phyloP scores from a whole-genome alignment of 495 filamentous ascomycete species.

The Lindgomyces ingoldianus region DNA sequence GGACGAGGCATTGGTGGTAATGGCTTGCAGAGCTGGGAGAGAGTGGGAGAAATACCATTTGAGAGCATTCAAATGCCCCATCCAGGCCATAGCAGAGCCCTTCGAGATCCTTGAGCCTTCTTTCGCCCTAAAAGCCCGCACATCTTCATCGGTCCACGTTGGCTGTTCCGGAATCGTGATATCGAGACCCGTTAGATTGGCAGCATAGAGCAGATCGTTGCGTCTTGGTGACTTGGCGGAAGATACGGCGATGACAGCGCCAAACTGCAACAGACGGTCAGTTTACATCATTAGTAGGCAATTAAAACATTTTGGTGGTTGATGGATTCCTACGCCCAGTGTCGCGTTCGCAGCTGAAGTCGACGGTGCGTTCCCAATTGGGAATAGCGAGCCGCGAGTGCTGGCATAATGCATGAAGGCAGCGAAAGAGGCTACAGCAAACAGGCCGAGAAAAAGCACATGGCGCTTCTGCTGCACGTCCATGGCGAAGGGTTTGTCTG shows the following conservation, averaged over 20 bases:
- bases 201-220: conserved; percentile 36
- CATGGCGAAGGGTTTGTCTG: no score
- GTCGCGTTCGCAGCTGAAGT: conserved; percentile 40
- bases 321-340: conserved; percentile 27
- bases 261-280: conserved; percentile 16
- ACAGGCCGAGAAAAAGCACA: not conserved
- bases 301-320: not conserved
- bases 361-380: not conserved
- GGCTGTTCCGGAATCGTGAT: conserved; percentile 42
- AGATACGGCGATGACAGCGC: conserved; percentile 42
- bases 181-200: conserved; percentile 41
- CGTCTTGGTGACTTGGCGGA: conserved; percentile 36
- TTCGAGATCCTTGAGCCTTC: conserved; percentile 29
- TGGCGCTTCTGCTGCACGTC: no score
- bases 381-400: not conserved
- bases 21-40: no score
- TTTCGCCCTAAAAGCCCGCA: conserved; percentile 24
- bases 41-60: no score
- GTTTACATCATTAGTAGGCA: not conserved
- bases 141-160: conserved; percentile 38
- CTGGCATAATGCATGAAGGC: not conserved
- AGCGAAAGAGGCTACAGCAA: not conserved
- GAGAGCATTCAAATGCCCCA: conserved; percentile 42
- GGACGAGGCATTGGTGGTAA: no score
- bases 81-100: conserved; percentile 40